Evolutionary conservation across 768 basidiomycete species (phyloP).

Genomic region (Suillus sp.): DNA sequence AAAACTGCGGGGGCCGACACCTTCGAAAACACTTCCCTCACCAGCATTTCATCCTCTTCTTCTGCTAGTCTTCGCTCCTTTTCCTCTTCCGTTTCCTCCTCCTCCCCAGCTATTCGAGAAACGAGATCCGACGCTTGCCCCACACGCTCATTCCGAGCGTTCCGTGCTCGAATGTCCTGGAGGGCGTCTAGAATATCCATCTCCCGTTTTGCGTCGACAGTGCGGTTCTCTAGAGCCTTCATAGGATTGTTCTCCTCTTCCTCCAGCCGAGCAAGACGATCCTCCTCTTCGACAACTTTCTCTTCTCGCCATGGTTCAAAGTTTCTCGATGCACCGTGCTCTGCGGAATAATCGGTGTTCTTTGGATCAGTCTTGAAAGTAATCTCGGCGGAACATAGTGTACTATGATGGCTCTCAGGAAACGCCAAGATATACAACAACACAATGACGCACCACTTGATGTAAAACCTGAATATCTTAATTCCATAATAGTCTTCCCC

Average conservation of each 20-base stretch:
- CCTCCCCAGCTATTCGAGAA: slow-evolving; percentile 62
- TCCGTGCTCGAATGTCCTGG: slow-evolving; percentile 86
- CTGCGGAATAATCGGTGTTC: slow-evolving; percentile 91
- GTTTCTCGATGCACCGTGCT: slow-evolving; percentile 96
- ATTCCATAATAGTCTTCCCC: slow-evolving; percentile 98
- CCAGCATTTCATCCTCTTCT: slow-evolving; percentile 90
- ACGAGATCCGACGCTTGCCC: slow-evolving; percentile 74
- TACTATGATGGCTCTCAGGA: slow-evolving; percentile 51
- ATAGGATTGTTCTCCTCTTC: slow-evolving; percentile 97
- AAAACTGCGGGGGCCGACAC: slow-evolving; percentile 44
- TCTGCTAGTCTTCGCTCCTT: slow-evolving; percentile 68
- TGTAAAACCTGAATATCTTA: slow-evolving; percentile 93
- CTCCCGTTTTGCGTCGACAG: slow-evolving; percentile 90
- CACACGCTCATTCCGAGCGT: slow-evolving; percentile 85
- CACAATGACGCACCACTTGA: slow-evolving; percentile 72
- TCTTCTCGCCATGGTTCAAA: slow-evolving; percentile 98
- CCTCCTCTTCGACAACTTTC: slow-evolving; percentile 74
- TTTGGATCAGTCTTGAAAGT: slow-evolving; percentile 99
- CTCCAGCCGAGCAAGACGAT: slow-evolving; percentile 81
- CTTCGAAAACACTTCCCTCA: slow-evolving; percentile 86
- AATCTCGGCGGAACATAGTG: slow-evolving; percentile 95
- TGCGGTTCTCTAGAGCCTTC: slow-evolving; percentile 93
- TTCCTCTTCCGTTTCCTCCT: slow-evolving; percentile 79
- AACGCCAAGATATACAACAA: slow-evolving; percentile 19
- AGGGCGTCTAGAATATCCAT: slow-evolving; percentile 98